phyloP scores from a whole-genome alignment of 1,284 basidiomycete genomes.

The Ganoderma resinaceum region DNA sequence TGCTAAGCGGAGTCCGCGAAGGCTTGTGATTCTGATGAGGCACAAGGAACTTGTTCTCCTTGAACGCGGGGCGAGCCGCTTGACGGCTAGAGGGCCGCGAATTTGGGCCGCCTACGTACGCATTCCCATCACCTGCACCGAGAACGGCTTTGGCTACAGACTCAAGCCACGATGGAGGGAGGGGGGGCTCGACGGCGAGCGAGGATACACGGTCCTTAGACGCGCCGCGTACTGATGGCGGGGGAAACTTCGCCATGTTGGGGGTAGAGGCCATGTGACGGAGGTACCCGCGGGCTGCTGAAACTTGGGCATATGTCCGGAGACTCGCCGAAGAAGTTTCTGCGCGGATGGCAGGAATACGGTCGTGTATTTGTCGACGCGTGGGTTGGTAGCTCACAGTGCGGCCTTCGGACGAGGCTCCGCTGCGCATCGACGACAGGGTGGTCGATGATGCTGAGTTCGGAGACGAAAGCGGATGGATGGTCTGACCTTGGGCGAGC shows the following conservation, averaged over 20 bases:
- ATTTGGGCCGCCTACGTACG: conserved; percentile 52
- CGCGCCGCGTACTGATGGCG: conserved; percentile 19
- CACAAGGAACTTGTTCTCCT: conserved; percentile 28
- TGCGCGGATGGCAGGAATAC: conserved; percentile 33
- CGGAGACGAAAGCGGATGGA: conserved; percentile 24
- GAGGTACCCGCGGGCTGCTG: conserved; percentile 66
- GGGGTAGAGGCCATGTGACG: conserved; percentile 74
- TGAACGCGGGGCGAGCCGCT: conserved; percentile 24
- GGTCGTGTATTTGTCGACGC: conserved; percentile 28
- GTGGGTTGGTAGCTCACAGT: conserved; percentile 30
- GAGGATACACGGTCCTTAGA: conserved; percentile 28
- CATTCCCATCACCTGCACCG: conserved; percentile 47
- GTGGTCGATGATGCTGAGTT: conserved; percentile 31
- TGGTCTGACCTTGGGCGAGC: conserved; percentile 10
- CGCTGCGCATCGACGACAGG: conserved; percentile 31
- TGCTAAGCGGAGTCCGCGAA: conserved; percentile 17
- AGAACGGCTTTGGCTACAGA: conserved; percentile 66
- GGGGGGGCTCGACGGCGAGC: conserved; percentile 31
- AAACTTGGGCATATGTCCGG: conserved; percentile 43
- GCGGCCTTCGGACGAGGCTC: conserved; percentile 23
- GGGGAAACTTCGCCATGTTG: conserved; percentile 48
- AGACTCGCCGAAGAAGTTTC: conserved; percentile 39
- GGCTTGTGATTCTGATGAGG: conserved; percentile 29
- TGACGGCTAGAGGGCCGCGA: conserved; percentile 30
- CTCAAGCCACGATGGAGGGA: conserved; percentile 69